Base-by-base conservation (phyloP, 2,329 filamentous ascomycete genomes). In the Penicillium sp. region DNA sequence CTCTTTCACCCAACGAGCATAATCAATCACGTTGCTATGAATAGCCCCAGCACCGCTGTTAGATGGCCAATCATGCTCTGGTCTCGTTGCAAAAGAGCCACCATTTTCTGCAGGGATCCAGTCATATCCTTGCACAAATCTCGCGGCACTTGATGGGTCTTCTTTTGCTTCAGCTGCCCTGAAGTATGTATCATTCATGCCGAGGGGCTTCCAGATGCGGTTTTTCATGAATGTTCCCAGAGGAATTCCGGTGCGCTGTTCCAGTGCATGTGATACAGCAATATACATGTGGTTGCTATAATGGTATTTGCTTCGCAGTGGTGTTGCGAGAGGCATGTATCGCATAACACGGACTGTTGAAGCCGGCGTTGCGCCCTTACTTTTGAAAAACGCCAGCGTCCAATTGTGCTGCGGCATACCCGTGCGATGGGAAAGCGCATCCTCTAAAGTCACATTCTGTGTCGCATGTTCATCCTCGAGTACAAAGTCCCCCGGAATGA, bases 401-500 rank as follows among this genome's bases (percentile, higher is more conserved):
- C 47, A 49, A 22, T 39, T 32, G 31, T 71, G 61, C 5, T 54
- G 55, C 5, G 70, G 60, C 7, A 70, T 44, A 1, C 69, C 70
- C 7, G 67, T 61, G 7, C 70, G 64, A 57, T 72, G 68, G 1
- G 68, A 72, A 2, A 71, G 59, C 14, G 67, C 67, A 48, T 72
- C 70, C 57, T 72, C 69, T 5, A 72, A 40, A 0, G 69, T 72
- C 1, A 60, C 61, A 41, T 66, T 59, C 8, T 49, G 43, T 7
- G 70, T 71, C 3, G 65, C 61, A 40, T 68, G 56, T 5, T 63
- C 59, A 9, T 70, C 60, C 3, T 61, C 54, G 0, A 72, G 57
- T 14, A 67, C 60, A 43, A 72, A 72, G 24, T 71, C 69, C 7
- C 67, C 66, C 6, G 64, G 69, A 22, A 76, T 69, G 6, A 77